phyloP scores from a whole-genome alignment of 2,329 filamentous ascomycete species.

The Cryphonectria japonica region DNA sequence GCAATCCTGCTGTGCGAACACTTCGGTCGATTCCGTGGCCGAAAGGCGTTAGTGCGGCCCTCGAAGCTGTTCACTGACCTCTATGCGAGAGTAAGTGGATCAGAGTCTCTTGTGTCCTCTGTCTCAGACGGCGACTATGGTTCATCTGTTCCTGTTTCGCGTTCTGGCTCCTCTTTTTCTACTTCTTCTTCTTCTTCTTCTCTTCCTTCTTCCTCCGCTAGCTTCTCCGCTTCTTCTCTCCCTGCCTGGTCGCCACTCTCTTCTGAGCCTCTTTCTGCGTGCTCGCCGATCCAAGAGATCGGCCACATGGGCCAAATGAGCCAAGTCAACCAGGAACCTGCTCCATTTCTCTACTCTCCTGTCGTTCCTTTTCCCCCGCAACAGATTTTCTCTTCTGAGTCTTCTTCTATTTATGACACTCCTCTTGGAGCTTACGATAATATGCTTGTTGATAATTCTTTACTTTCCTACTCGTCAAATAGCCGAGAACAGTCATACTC shows the following conservation, averaged over 20 bases:
- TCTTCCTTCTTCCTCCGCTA: constrained; percentile 31
- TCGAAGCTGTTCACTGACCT: constrained; percentile 55
- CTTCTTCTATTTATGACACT: constrained; percentile 26
- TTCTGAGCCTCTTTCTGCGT: constrained; percentile 19
- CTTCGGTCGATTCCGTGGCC: constrained; percentile 58
- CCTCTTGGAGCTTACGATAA: constrained; percentile 23
- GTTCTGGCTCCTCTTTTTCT: constrained; percentile 34
- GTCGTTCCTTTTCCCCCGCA: constrained; percentile 23
- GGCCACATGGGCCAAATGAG: constrained; percentile 18
- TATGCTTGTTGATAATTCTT: constrained; percentile 29
- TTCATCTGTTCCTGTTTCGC: constrained; percentile 33
- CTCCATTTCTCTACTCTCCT: constrained; percentile 23
- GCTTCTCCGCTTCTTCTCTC: constrained; percentile 21
- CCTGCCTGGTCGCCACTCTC: constrained; percentile 26
- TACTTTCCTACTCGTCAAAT: constrained; percentile 31
- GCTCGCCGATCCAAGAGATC: constrained; percentile 18
- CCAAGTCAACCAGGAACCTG: constrained; percentile 22
- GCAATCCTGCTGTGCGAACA: constrained; percentile 59
- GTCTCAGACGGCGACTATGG: constrained; percentile 37
- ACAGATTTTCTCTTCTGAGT: constrained; percentile 29
- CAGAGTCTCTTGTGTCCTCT: constrained; percentile 38
- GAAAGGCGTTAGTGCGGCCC: constrained; percentile 50
- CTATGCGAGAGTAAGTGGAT: constrained; percentile 57
- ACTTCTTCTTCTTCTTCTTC: constrained; percentile 33
- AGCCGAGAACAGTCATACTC: constrained; percentile 36